A percentile compares a stretch with the other conserved stretches of the same genome.
These are phyloP conservation scores for Inga leiocalycina DNA, from an alignment of 306 rosid species.

Conservation along the genomic window DNA sequence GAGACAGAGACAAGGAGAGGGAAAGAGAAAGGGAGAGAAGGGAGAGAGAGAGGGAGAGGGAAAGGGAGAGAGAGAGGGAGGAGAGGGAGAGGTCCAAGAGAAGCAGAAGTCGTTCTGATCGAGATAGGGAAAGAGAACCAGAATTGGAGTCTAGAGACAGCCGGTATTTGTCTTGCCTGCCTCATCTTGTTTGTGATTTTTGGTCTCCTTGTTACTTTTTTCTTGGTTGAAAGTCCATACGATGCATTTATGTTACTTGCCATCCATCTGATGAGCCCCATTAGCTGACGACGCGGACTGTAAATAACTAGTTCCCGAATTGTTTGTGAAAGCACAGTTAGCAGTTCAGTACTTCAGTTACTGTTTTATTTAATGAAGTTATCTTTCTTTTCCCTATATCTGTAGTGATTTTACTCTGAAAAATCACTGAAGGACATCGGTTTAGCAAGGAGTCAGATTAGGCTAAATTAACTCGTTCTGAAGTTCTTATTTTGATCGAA, in stretches of 20 bases:
- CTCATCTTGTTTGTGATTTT: background rate
- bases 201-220: background rate
- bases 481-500: background rate
- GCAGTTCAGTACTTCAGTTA: background rate
- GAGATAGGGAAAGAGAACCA: conserved; percentile 67
- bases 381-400: background rate
- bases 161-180: conserved; percentile 50
- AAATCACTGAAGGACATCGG: background rate
- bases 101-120: conserved; percentile 62
- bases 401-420: background rate
- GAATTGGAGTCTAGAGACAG: conserved; percentile 71
- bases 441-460: background rate
- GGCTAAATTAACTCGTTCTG: background rate
- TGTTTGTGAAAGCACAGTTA: background rate
- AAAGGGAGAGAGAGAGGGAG: conserved; percentile 33
- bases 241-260: background rate
- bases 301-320: too few species aligned
- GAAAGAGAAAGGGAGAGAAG: background rate
- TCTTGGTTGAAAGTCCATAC: background rate
- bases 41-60: conserved; percentile 1
- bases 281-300: background rate
- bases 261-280: background rate
- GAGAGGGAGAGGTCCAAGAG: conserved; percentile 59
- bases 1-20: background rate
- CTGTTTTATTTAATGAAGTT: background rate